Conservation (phyloP, 352 stramenopile genomes). For the Phytophthora capsici region DNA sequence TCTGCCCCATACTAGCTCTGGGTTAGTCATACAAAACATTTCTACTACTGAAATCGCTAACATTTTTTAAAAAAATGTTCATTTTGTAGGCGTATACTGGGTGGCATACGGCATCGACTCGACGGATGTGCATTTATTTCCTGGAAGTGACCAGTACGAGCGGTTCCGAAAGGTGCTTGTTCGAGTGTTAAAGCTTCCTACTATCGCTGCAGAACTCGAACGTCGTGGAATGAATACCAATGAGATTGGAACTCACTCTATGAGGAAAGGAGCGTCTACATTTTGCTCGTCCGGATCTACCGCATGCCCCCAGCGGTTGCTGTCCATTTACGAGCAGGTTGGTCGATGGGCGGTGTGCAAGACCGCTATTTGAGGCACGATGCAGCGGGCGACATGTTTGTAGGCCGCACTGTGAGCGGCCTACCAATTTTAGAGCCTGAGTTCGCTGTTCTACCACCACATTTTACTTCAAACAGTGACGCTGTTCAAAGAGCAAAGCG, state of each 20-base stretch:
- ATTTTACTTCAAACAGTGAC: background rate
- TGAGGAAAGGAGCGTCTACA: slow-evolving; percentile 19
- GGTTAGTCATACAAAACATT: no score
- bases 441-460: background rate
- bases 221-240: slow-evolving; percentile 1
- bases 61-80: no score
- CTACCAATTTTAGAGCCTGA: background rate
- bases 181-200: background rate
- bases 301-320: slow-evolving; percentile 2
- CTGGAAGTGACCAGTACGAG: background rate
- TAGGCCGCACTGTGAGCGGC: background rate
- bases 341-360: slow-evolving; percentile 6
- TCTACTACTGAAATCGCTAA: no score
- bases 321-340: slow-evolving; percentile 4
- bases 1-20: slow-evolving; percentile 40
- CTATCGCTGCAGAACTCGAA: background rate
- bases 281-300: slow-evolving; percentile 14
- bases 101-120: background rate
- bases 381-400: background rate
- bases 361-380: slow-evolving; percentile 14
- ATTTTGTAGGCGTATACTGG: background rate
- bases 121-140: background rate
- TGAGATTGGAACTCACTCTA: slow-evolving; percentile 26
- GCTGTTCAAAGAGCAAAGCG: background rate
- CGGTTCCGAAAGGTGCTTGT: background rate